Evolutionary conservation across 1,284 basidiomycete species (phyloP), one percentile per base, ranked within the genome.

Genomic region (Sanghuangporus baumii): DNA sequence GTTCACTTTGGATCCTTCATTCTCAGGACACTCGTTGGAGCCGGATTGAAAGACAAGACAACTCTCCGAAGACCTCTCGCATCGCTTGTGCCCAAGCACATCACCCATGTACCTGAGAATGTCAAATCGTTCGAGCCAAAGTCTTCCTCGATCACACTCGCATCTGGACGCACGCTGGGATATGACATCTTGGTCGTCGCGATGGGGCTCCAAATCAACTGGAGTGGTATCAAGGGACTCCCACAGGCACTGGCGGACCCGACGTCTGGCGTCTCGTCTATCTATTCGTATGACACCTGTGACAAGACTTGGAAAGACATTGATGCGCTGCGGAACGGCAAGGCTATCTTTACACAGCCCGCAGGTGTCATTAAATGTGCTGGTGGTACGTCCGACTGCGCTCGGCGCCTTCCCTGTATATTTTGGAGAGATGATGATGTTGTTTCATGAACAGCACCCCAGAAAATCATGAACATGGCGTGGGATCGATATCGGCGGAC

Each of bases 401-500:
- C 34, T 50, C 47, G 18, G 9, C 14, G 18, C 55, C 23, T 4
- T 48, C 23, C 14, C 2, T 47, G 12, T 26, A 12, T 51, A 2
- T 50, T 12, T 16, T 12, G 31, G n/a, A 11, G 16, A 36, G 31
- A 55, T 31, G 18, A 47, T 34, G 23, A 12, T 66, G 50, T 18
- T 56, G 37, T 55, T 34, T 41, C 34, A 43, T 37, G 54, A 59
- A 26, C 67, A 93, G 93, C 92, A 14, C 93, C 93, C 18, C 92
- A 94, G 72, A 96, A 96, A 76, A 91, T 96, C 67, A 92, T 94
- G 86, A 96, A 94, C 91, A 94, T 95, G 91, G 90, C 93, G 55
- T 90, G 88, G 88, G 90, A 93, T 70, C 78, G 85, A 55, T 93
- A 82, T 71, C 78, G 79, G 60, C 79, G 74, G 68, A 88, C 87